Base-by-base conservation (phyloP, 768 basidiomycete species). In the Panellus pusillus region DNA sequence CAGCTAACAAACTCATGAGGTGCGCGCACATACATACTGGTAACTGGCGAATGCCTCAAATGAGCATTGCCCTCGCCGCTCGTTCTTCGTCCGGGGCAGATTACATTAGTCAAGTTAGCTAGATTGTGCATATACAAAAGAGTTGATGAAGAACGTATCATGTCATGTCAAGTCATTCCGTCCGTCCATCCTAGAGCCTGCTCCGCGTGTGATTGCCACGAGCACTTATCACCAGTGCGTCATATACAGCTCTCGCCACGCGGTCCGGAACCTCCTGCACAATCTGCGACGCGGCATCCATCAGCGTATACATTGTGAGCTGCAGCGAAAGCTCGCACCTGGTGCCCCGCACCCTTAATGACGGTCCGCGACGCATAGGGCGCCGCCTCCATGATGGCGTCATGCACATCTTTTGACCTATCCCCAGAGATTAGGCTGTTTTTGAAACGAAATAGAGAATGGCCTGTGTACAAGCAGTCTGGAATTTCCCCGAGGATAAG, bases 401-500 rank as follows among this genome's bases (percentile, higher is more conserved):
- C 58, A 47, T 75, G 75, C 9, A 76, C 68, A 19, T 68, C 51
- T 28, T 53, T 39, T 15, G 76, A 73, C 44, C 76, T 78, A 55
- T 49, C 29, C 38, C 28, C 6, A 27, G 28, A 39, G 1, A 48
- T 29, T 36, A n/a, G 28, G 32, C 29, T 11, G 31, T 29, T 13
- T n/a, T 31, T 9, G 11, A n/a, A 9, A 19, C 13, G 54, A 37
- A 43, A 17, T 17, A 9, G 14, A 49, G 6, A 18, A 8, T 15
- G 14, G 39, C 12, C 3, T 6, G 65, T 79, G 32, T 44, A 82
- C 84, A 86, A 72, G 58, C 77, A 79, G 58, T 86, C 83, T 19
- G 75, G 69, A 27, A 73, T 67, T 15, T 63, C 67, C 9, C 82
- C 84, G 31, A 85, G 71, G 35, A 83, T 68, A 18, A 86, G 66